These are phyloP conservation scores for Zoysia matrella DNA, from an alignment of 202 grass and related monocot species.

Conservation along the genomic window DNA sequence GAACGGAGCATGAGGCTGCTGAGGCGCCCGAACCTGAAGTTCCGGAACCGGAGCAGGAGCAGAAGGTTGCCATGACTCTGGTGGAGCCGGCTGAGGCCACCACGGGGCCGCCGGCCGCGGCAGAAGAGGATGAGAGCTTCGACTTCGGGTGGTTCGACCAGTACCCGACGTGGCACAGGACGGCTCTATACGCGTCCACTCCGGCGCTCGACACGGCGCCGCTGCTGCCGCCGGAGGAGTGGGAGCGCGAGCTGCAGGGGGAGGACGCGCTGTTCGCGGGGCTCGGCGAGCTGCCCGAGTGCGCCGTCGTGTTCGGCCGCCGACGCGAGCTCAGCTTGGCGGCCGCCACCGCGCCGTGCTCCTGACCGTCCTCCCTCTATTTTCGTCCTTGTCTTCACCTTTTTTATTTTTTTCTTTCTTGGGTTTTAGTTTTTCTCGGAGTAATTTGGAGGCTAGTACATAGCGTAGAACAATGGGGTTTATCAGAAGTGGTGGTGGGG, in stretches of 20 bases:
- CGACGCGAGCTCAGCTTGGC: conserved; percentile 43
- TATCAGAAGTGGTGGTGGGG: not conserved
- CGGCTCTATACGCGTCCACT: conserved; percentile 57
- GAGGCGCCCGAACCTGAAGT: conserved; percentile 10
- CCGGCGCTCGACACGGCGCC: conserved; percentile 47
- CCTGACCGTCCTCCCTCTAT: conserved; percentile 24
- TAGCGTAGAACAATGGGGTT: conserved; percentile 48
- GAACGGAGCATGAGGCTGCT: not conserved
- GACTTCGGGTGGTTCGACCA: conserved; percentile 64
- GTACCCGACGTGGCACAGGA: conserved; percentile 61
- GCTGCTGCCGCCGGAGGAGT: conserved; percentile 57
- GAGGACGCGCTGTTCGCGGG: too few relatives aligned
- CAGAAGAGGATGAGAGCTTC: conserved; percentile 46
- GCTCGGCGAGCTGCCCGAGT: too few relatives aligned
- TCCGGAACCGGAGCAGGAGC: conserved; percentile 23
- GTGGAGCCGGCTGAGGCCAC: conserved; percentile 2
- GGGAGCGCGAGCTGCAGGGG: too few relatives aligned
- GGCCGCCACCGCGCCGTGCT: conserved; percentile 50
- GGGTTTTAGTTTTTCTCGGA: conserved; percentile 40
- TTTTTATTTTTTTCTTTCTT: too few relatives aligned
- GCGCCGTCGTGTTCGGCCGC: too few relatives aligned
- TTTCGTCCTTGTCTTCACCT: not conserved
- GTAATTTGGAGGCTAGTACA: conserved; percentile 57
- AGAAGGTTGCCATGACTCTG: not conserved
- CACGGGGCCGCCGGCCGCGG: conserved; percentile 5